phyloP scores from a whole-genome alignment of 805 yeast genomes.

The Ogataea polymorpha region DNA sequence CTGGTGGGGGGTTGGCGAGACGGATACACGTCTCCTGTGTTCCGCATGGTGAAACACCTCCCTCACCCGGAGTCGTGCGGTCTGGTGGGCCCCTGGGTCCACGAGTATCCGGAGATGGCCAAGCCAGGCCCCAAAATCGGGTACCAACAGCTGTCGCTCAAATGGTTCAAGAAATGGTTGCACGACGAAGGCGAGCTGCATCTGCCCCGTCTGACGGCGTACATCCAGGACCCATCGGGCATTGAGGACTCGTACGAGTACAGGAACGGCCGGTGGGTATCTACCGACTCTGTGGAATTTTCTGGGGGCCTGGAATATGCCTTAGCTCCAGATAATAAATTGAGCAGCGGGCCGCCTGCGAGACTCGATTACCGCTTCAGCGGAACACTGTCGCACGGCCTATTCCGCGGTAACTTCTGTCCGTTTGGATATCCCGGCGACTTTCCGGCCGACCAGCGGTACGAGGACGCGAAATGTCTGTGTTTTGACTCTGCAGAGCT shows the following conservation, averaged over 20 bases:
- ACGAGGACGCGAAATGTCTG: slow-evolving; percentile 40
- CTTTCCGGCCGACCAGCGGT: slow-evolving; percentile 43
- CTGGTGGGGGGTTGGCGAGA: slow-evolving; percentile 48
- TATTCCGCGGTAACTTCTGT: slow-evolving; percentile 44
- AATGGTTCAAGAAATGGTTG: slow-evolving; percentile 41
- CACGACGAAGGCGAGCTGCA: slow-evolving; percentile 23
- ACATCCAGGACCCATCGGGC: slow-evolving; percentile 41
- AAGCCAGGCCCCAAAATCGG: slow-evolving; percentile 45
- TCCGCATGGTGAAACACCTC: slow-evolving; percentile 40
- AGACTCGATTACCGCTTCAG: slow-evolving; percentile 21
- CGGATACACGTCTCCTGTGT: slow-evolving; percentile 44
- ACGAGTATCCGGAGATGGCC: slow-evolving; percentile 47
- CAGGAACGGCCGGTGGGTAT: slow-evolving; percentile 42
- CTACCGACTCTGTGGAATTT: slow-evolving; percentile 20
- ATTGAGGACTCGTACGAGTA: slow-evolving; percentile 36
- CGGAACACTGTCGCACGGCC: slow-evolving; percentile 40
- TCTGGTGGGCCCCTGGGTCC: slow-evolving; percentile 48
- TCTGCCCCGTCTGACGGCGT: slow-evolving; percentile 38
- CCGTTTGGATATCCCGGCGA: slow-evolving; percentile 47
- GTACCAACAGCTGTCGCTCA: slow-evolving; percentile 38
- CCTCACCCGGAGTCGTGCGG: slow-evolving; percentile 39
- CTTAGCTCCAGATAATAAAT: slow-evolving; percentile 11
- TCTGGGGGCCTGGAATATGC: slow-evolving; percentile 18
- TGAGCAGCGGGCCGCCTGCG: slow-evolving; percentile 1
- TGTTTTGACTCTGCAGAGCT: slow-evolving; percentile 35